Conservation (phyloP, 1,139 yeast species). For the Scheffersomyces stambukii region DNA sequence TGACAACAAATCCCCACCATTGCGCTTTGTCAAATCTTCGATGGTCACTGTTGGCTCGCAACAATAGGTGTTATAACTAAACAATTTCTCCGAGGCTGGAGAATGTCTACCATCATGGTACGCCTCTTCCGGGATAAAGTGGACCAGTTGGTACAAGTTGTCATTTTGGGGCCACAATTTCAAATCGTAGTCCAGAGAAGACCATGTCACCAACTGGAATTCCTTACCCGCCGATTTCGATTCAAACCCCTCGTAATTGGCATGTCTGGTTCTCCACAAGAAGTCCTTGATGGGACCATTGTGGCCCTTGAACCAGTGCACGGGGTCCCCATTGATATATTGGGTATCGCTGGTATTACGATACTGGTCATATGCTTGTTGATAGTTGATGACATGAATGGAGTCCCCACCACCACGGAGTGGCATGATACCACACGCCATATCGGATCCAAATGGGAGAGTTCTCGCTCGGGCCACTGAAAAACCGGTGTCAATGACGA, state of each 20-base stretch:
- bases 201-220: conserved; percentile 90
- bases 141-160: conserved; percentile 53
- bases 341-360: conserved; percentile 25
- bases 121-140: conserved; percentile 41
- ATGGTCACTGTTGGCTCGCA: conserved; percentile 37
- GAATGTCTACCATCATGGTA: too few species aligned
- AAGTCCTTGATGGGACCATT: conserved; percentile 82
- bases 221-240: conserved; percentile 63
- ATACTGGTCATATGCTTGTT: conserved; percentile 41
- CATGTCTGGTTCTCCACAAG: conserved; percentile 70
- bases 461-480: conserved; percentile 88
- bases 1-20: conserved; percentile 34
- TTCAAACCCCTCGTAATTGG: conserved; percentile 30
- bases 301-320: conserved; percentile 73
- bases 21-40: conserved; percentile 28
- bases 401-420: conserved; percentile 80
- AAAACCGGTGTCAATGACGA: conserved; percentile 65
- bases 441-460: conserved; percentile 85
- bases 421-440: conserved; percentile 80
- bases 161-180: conserved; percentile 77
- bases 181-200: conserved; percentile 74
- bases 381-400: conserved; percentile 60
- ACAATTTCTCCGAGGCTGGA: conserved; percentile 15
- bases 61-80: conserved; percentile 33
- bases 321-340: conserved; percentile 34